These are phyloP conservation scores for Trichophyton verrucosum DNA, from an alignment of 2,329 filamentous ascomycete genomes.

Conservation along the genomic window DNA sequence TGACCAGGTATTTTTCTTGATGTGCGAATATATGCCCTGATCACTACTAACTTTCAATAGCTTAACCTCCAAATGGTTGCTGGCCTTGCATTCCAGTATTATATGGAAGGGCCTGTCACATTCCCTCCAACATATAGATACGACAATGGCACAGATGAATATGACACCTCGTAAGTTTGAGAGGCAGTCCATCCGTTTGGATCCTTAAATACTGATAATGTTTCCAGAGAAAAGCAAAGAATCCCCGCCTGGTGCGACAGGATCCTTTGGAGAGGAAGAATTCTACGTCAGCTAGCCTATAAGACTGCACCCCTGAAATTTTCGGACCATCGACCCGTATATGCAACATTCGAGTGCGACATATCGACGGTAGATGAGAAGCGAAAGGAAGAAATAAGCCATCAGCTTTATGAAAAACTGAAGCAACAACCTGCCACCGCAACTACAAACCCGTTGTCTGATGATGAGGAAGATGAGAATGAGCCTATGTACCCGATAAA, in stretches of 20 bases:
- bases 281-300: slow-evolving; percentile 72
- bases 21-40: background rate
- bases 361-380: slow-evolving; percentile 70
- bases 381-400: slow-evolving; percentile 58
- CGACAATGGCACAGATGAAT: slow-evolving; percentile 73
- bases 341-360: slow-evolving; percentile 71
- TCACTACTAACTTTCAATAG: slow-evolving; percentile 27
- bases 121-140: slow-evolving; percentile 96
- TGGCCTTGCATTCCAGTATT: slow-evolving; percentile 77
- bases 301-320: slow-evolving; percentile 70
- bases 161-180: slow-evolving; percentile 69
- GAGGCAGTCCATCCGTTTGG: background rate
- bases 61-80: slow-evolving; percentile 95
- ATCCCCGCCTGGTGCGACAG: slow-evolving; percentile 98
- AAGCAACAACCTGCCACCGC: slow-evolving; percentile 35
- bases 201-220: slow-evolving; percentile 20
- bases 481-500: slow-evolving; percentile 73
- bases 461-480: slow-evolving; percentile 36
- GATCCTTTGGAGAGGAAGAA: slow-evolving; percentile 72
- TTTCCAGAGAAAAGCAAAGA: slow-evolving; percentile 66
- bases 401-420: slow-evolving; percentile 58
- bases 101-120: slow-evolving; percentile 75
- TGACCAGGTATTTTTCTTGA: slow-evolving; percentile 52
- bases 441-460: slow-evolving; percentile 13
- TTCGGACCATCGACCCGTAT: slow-evolving; percentile 94